phyloP scores from a whole-genome alignment of 805 yeast species.

The Sugiyamaella chiloensis region DNA sequence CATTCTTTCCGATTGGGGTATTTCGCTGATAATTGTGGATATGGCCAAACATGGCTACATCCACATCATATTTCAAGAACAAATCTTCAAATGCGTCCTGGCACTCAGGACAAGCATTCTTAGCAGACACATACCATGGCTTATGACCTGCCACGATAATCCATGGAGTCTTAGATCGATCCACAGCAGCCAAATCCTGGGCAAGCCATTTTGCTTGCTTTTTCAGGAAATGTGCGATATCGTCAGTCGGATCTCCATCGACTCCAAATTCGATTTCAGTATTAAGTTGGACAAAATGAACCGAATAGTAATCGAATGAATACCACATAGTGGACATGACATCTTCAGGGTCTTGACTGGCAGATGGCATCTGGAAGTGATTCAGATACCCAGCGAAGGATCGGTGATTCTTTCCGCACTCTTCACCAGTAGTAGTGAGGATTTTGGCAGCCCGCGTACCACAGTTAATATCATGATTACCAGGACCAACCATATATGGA shows the following conservation, averaged over 20 bases:
- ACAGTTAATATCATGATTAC: conserved; percentile 29
- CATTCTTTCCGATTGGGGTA: conserved; percentile 22
- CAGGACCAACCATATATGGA: conserved; percentile 29
- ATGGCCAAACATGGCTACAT: conserved; percentile 28
- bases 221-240: conserved; percentile 21
- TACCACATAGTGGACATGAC: conserved; percentile 32
- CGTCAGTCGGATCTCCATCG: conserved; percentile 22
- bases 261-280: conserved; percentile 32
- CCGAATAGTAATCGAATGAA: conserved; percentile 34
- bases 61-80: conserved; percentile 25
- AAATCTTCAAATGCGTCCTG: conserved; percentile 27
- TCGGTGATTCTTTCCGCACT: conserved; percentile 21
- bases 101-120: conserved; percentile 21
- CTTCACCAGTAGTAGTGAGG: conserved; percentile 9
- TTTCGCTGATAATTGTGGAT: conserved; percentile 28
- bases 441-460: conserved; percentile 14
- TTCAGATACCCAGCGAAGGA: conserved; percentile 31
- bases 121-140: conserved; percentile 33
- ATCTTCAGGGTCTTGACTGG: conserved; percentile 26
- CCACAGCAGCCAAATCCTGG: conserved; percentile 29
- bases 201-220: conserved; percentile 32
- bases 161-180: conserved; percentile 32
- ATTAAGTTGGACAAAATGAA: conserved; percentile 30
- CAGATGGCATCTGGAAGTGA: conserved; percentile 33
- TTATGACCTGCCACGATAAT: conserved; percentile 29